Base-by-base conservation (phyloP, 2,329 filamentous ascomycete genomes). In the Sclerotinia nivalis region DNA sequence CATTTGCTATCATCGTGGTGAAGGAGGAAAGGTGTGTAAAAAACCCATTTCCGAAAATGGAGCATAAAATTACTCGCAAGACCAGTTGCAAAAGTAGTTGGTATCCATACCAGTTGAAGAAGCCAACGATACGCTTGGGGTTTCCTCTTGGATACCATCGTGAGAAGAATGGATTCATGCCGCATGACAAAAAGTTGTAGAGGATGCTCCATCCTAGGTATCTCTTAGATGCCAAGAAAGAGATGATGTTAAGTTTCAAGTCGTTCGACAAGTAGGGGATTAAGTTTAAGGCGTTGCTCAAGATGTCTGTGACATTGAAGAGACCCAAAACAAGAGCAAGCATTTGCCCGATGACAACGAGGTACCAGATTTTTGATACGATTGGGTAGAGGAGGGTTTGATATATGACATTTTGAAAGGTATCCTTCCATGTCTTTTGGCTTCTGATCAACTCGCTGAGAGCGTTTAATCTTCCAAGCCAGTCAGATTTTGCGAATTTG, bases 101-200 rank as follows among this genome's bases (percentile, higher is more conserved):
- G 71, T 90, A 86, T 1, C 83, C 83, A 76, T 92, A 92, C 84
- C 91, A 91, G 66, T 87, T 84, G 4, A 83, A 81, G 18, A 92
- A 84, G 0, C 89, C 89, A 4, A 84, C 77, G 45, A 92, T 82
- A 69, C 86, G 88, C 72, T 81, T 84, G 40, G 83, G 86, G 77
- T 47, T 83, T 82, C 4, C 85, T 86, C 74, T 89, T 65, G 61
- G 61, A 28, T 65, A 31, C 61, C 61, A 65, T 52, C 61, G 83
- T 47, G 86, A 84, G 73, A 91, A 86, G 70, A 85, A 85, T 0
- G 89, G 89, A 72, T 92, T 92, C 90, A 90, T 92, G 85, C 88
- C 90, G 18, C 85, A 79, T 4, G 88, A 85, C 25, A 84, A 74
- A 3, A 87, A 73, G 49, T 84, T 85, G 18, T 84, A 79, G 66